These are phyloP conservation scores for Penicillium hordei DNA, from an alignment of 2,329 filamentous ascomycete species.

Conservation along the genomic window DNA sequence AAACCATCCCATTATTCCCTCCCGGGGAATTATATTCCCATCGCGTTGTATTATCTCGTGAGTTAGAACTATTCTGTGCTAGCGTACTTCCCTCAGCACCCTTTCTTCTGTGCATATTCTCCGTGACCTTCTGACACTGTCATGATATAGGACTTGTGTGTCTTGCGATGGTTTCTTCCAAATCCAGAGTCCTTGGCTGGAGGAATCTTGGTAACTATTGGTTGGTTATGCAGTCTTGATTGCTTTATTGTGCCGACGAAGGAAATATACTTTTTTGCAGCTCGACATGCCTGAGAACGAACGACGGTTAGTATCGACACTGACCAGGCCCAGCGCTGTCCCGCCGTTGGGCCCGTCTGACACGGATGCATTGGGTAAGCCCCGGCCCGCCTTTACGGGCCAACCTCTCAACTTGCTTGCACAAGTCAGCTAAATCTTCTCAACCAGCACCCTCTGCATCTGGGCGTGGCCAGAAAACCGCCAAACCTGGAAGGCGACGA, in stretches of 20 bases:
- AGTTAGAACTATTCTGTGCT: slow-evolving; percentile 4
- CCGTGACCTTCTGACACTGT: slow-evolving; percentile 4
- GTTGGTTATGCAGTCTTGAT: slow-evolving; percentile 19
- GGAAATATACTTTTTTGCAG: slow-evolving; percentile 2
- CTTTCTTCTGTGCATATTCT: slow-evolving; percentile 1
- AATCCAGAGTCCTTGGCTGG: slow-evolving; percentile 19
- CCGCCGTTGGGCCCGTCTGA: slow-evolving; percentile 3
- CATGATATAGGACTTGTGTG: neutral
- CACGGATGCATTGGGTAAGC: slow-evolving; percentile 16
- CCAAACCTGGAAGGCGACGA: slow-evolving; percentile 29
- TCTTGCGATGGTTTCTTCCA: slow-evolving; percentile 24
- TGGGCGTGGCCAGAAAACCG: slow-evolving; percentile 16
- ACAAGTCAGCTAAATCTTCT: neutral
- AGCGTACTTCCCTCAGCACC: neutral
- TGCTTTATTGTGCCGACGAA: slow-evolving; percentile 8
- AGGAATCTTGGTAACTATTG: slow-evolving; percentile 23
- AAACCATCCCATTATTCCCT: slow-evolving; percentile 2
- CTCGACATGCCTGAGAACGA: slow-evolving; percentile 22
- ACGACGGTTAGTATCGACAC: slow-evolving; percentile 8
- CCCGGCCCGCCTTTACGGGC: neutral
- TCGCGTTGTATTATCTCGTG: slow-evolving; percentile 10
- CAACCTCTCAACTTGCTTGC: neutral
- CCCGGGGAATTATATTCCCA: slow-evolving; percentile 7
- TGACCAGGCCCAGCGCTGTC: slow-evolving; percentile 2
- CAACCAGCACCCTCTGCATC: slow-evolving; percentile 20